Conservation (phyloP, 2,329 filamentous ascomycete genomes). For the Chaetomium globosum region DNA sequence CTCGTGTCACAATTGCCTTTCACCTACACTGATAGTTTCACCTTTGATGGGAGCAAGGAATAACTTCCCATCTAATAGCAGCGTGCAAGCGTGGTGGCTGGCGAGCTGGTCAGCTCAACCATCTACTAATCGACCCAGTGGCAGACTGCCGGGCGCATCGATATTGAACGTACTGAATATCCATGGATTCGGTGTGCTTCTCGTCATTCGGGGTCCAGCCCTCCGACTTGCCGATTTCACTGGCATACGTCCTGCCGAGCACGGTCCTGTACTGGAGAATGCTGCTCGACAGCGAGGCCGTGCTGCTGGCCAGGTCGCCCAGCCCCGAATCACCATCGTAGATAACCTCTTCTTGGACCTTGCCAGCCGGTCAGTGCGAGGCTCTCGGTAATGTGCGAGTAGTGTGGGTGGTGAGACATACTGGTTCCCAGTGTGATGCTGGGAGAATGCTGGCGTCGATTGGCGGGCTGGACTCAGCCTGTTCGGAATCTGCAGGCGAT, state of each 20-base stretch:
- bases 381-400: not conserved
- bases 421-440: conserved; percentile 20
- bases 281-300: conserved; percentile 27
- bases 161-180: conserved; percentile 38
- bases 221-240: conserved; percentile 23
- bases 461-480: not conserved
- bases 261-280: conserved; percentile 29
- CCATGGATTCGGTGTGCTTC: conserved; percentile 34
- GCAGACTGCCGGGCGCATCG: not conserved
- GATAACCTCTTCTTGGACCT: conserved; percentile 5
- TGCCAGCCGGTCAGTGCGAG: not conserved
- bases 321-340: conserved; percentile 19
- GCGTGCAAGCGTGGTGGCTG: conserved; percentile 42
- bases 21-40: not conserved
- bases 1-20: conserved; percentile 19
- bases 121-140: not conserved
- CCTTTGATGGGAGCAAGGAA: conserved; percentile 40
- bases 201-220: conserved; percentile 28
- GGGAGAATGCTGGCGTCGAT: conserved; percentile 18
- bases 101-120: not conserved
- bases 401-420: not conserved
- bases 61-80: conserved; percentile 40
- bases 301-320: conserved; percentile 18
- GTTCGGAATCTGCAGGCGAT: not conserved
- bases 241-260: conserved; percentile 29